Base-by-base conservation (phyloP, 495 filamentous ascomycete species). In the Margaritispora aquatica region DNA sequence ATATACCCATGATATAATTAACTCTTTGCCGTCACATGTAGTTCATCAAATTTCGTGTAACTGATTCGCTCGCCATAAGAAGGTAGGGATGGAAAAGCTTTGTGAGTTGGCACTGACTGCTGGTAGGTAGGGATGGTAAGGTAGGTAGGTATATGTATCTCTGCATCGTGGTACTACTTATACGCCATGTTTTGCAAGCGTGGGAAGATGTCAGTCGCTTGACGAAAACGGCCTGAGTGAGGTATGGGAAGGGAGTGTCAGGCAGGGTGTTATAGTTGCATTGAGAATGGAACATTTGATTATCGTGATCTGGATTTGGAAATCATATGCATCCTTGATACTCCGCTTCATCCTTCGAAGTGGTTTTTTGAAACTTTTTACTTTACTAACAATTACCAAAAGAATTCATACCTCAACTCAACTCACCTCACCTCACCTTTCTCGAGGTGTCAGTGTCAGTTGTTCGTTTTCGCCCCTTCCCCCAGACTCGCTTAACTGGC, bases 401-500 rank as follows among this genome's bases (percentile, higher is more conserved):
- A n/a, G n/a, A n/a, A n/a, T n/a, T n/a, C n/a, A n/a, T 13, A 34
- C 29, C 29, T 34, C 29, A 34, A 5, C 5, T 34, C 29, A 34
- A 5, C 5, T 34, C 29, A 34, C 29, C 5, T 34, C 29, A 34
- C 29, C 29, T 5, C 29, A 34, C 5, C 38, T 44, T 44, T 44
- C 38, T 44, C 38, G 38, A 44, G 38, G 38, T 44, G 38, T 44
- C 38, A 44, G n/a, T n/a, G n/a, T n/a, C n/a, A n/a, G n/a, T n/a
- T n/a, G n/a, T n/a, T n/a, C n/a, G n/a, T 44, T 15, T 44, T 44
- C 38, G 38, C 38, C 31, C 53, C 53, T 55, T 46, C 53, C 53
- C 53, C 53, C 31, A 55, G 31, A 55, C 46, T 36, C 51, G 51
- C 24, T 54, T 54, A 29, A 13, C 24, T 54, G 26, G 54, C 27